Evolutionary conservation across 192 early-diverging fungal genomes (phyloP).

Genomic region (Coemansia sp.): DNA sequence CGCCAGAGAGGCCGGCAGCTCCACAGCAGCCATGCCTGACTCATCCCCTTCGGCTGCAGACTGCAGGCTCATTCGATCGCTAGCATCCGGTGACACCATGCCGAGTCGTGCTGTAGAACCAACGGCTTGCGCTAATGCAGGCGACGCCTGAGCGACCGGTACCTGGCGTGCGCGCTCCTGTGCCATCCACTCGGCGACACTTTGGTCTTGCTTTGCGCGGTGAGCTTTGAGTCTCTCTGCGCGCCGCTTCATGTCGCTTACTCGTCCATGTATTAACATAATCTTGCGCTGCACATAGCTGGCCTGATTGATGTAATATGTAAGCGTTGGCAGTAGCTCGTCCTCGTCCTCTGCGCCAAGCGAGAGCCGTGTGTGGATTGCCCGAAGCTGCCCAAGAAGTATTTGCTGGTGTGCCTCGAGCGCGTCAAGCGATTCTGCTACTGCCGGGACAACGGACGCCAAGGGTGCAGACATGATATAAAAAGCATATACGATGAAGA

Average conservation of each 20-base stretch:
- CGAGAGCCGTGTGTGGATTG: constrained; percentile 12
- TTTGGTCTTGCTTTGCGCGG: constrained; percentile 24
- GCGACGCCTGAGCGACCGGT: constrained; percentile 10
- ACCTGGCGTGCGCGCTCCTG: constrained; percentile 25
- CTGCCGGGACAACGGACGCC: constrained; percentile 18
- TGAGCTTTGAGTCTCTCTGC: constrained; percentile 32
- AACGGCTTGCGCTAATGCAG: constrained; percentile 2
- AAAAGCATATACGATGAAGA: not conserved
- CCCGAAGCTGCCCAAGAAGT: constrained; percentile 17
- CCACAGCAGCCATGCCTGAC: not conserved
- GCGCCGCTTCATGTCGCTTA: constrained; percentile 34
- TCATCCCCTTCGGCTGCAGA: not conserved
- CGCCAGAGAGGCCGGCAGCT: not conserved
- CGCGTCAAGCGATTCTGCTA: constrained; percentile 19
- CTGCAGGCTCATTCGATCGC: not conserved
- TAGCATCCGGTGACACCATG: not conserved
- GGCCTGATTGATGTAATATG: constrained; percentile 39
- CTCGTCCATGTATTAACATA: constrained; percentile 32
- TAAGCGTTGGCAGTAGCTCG: constrained; percentile 35
- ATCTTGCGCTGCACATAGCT: constrained; percentile 33
- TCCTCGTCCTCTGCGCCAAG: not conserved
- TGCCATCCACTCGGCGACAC: constrained; percentile 29
- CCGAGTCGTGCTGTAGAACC: not conserved
- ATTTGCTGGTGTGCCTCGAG: constrained; percentile 29
- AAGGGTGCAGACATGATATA: constrained; percentile 14